Conservation (phyloP, 352 stramenopile genomes). For the Thraustochytrium striatum region DNA sequence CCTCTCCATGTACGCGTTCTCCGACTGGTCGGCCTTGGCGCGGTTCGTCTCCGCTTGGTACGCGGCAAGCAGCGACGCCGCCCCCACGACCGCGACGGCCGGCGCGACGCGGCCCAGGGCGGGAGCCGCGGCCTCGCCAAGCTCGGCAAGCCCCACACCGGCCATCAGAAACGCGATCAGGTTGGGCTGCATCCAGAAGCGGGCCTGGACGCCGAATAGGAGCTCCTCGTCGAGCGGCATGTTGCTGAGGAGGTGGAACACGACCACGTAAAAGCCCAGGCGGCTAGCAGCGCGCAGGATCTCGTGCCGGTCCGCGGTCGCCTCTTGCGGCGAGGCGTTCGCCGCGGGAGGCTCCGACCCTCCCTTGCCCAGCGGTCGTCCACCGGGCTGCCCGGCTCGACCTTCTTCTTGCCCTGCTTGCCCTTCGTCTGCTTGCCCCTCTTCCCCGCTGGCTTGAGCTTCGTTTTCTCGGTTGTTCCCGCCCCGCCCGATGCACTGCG, state of each 20-base stretch:
- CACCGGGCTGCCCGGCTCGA: no score
- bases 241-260: constrained; percentile 89
- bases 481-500: background rate
- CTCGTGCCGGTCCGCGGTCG: no score
- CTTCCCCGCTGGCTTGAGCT: no score
- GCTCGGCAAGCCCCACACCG: background rate
- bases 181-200: constrained; percentile 82
- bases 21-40: constrained; percentile 48
- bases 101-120: constrained; percentile 5
- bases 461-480: no score
- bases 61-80: background rate
- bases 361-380: no score
- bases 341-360: no score
- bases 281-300: constrained; percentile 60
- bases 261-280: constrained; percentile 81
- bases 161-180: constrained; percentile 79
- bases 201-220: constrained; percentile 81
- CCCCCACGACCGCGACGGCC: background rate
- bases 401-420: no score
- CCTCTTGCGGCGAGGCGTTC: no score
- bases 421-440: no score
- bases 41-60: background rate
- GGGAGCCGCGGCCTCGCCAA: constrained; percentile 48
- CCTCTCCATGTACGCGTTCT: constrained; percentile 63
- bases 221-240: constrained; percentile 82